phyloP scores from a whole-genome alignment of 2,329 filamentous ascomycete species.

The Colletotrichum caudatum region DNA sequence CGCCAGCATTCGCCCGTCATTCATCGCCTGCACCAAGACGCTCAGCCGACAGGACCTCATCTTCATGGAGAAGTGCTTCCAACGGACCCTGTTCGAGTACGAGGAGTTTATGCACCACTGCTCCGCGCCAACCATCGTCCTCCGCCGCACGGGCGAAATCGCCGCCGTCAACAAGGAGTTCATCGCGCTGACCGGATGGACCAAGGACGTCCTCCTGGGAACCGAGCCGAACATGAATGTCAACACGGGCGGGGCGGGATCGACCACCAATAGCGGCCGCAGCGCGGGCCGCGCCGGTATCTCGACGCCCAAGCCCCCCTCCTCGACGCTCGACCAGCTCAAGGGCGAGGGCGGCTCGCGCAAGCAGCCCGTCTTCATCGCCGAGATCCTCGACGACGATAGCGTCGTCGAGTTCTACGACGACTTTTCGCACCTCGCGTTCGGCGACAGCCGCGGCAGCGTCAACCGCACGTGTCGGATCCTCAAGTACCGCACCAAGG shows the following conservation, averaged over 20 bases:
- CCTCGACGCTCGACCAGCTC: slow-evolving; percentile 55
- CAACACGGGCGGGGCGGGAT: slow-evolving; percentile 73
- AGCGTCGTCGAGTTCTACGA: slow-evolving; percentile 96
- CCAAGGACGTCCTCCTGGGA: slow-evolving; percentile 87
- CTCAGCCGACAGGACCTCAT: slow-evolving; percentile 89
- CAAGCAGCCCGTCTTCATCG: slow-evolving; percentile 86
- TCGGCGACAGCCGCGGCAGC: slow-evolving; percentile 88
- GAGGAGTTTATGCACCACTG: slow-evolving; percentile 92
- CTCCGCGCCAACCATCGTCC: slow-evolving; percentile 91
- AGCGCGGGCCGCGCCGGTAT: slow-evolving; percentile 57
- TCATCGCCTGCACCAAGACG: slow-evolving; percentile 92
- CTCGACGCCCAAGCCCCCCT: slow-evolving; percentile 65
- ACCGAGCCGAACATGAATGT: slow-evolving; percentile 89
- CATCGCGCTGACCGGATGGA: slow-evolving; percentile 94
- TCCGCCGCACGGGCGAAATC: slow-evolving; percentile 92
- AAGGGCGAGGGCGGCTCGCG: slow-evolving; percentile 59
- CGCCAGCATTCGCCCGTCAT: slow-evolving; percentile 89
- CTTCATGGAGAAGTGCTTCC: slow-evolving; percentile 98
- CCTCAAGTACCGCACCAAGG: slow-evolving; percentile 88
- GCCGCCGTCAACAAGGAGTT: slow-evolving; percentile 97
- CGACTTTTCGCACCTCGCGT: slow-evolving; percentile 92
- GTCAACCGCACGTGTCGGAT: slow-evolving; percentile 87
- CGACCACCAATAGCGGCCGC: slow-evolving; percentile 57
- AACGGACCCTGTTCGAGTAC: slow-evolving; percentile 91
- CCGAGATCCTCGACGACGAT: slow-evolving; percentile 93